Evolutionary conservation across 2,329 filamentous ascomycete species (phyloP).

Genomic region (Davidsoniella eucalypti): DNA sequence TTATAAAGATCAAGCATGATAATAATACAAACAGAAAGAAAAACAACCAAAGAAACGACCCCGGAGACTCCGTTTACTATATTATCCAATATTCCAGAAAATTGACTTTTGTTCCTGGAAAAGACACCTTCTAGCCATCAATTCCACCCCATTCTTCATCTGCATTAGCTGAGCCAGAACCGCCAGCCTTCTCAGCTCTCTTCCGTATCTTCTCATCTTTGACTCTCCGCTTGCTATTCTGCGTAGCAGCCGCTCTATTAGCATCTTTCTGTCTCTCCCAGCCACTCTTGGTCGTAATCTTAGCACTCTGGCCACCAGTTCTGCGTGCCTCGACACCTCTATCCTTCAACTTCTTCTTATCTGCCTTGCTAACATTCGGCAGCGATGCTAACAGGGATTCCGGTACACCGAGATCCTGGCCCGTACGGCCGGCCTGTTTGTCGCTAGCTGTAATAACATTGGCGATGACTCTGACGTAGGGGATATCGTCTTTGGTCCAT

Average conservation of each 20-base stretch:
- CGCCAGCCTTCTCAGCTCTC: conserved; percentile 14
- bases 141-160: conserved; percentile 33
- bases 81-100: no score
- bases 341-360: conserved; percentile 67
- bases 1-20: no score
- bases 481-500: conserved; percentile 89
- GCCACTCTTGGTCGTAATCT: conserved; percentile 71
- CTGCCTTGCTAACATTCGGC: conserved; percentile 67
- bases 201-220: conserved; percentile 17
- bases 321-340: conserved; percentile 61
- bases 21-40: no score
- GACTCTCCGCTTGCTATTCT: conserved; percentile 42
- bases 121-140: conserved; percentile 19
- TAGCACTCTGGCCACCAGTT: conserved; percentile 29
- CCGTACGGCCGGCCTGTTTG: conserved; percentile 42
- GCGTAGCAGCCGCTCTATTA: conserved; percentile 46
- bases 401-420: conserved; percentile 45
- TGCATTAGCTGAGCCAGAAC: neutral
- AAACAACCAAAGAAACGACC: no score
- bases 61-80: no score
- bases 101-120: neutral
- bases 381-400: conserved; percentile 81
- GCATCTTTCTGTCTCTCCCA: conserved; percentile 55
- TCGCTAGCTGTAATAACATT: conserved; percentile 82
- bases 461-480: conserved; percentile 74